Evolutionary conservation across 2,329 filamentous ascomycete genomes (phyloP).

Genomic region (Fusarium austroafricanum): DNA sequence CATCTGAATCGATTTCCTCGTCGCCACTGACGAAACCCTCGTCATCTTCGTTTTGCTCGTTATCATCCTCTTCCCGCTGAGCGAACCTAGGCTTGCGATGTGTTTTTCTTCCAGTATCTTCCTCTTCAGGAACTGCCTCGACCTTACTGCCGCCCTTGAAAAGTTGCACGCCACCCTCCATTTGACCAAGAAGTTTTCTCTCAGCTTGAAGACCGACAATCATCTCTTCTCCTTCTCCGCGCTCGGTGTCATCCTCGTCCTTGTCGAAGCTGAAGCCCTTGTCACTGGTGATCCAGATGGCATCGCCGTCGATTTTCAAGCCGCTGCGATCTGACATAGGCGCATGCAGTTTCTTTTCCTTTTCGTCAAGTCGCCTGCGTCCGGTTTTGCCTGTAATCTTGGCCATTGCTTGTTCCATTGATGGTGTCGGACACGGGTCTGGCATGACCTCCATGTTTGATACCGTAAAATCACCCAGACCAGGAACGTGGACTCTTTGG

Average conservation of each 20-base stretch:
- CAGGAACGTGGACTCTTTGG: conserved; percentile 90
- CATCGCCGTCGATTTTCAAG: conserved; percentile 95
- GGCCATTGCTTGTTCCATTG: conserved; percentile 86
- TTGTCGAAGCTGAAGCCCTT: conserved; percentile 81
- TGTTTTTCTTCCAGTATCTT: conserved; percentile 71
- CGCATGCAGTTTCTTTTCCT: conserved; percentile 95
- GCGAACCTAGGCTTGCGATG: conserved; percentile 68
- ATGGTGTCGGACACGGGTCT: conserved; percentile 94
- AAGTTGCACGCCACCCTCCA: conserved; percentile 83
- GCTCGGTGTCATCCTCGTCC: conserved; percentile 74
- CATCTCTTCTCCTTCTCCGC: conserved; percentile 94
- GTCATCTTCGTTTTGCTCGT: conserved; percentile 64
- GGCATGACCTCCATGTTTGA: conserved; percentile 86
- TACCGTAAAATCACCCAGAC: conserved; percentile 88
- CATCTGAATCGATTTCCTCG: conserved; percentile 62
- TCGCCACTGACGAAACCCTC: conserved; percentile 68
- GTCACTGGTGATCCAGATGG: conserved; percentile 84
- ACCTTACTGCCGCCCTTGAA: conserved; percentile 83
- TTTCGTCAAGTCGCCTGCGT: conserved; percentile 86
- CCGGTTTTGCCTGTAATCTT: conserved; percentile 87
- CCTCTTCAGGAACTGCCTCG: conserved; percentile 62
- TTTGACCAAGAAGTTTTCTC: conserved; percentile 83
- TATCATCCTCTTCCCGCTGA: conserved; percentile 68
- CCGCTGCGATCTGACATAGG: conserved; percentile 99
- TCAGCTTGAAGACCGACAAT: conserved; percentile 90